Evolutionary conservation across 805 yeast genomes (phyloP), one percentile per base, ranked within the genome.

Genomic region (Saturnispora hagleri): DNA sequence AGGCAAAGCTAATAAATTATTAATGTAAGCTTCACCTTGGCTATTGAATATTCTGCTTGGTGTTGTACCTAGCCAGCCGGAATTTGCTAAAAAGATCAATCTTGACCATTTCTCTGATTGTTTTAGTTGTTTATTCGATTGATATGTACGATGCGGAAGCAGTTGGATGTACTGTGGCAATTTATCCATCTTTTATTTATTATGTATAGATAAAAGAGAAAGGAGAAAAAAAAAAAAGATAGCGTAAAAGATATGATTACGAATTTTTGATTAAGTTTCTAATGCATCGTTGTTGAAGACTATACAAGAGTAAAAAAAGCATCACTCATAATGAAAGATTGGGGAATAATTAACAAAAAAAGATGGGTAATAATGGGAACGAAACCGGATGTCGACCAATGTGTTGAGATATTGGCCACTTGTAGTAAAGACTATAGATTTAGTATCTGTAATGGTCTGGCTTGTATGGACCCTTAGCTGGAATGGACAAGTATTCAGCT

Each of bases 361-460:
- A 26, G 34, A 31, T 31, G 34, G 17, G 34, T 38, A 34, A 31
- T 33, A 45, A 27, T 40, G 26, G 41, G 17, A 41, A 41, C 31
- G 31, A 41, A 41, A 24, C 31, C 31, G 44, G 44, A 17, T 36
- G 22, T 41, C 24, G 31, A 17, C 45, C 38, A 49, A 40, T 49
- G 44, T 49, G 51, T 49, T 49, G 51, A 49, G 51, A 49, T 34
- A 34, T 17, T 34, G 36, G 38, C 40, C 27, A 36, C 22, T 31
- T 33, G 12, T 42, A 47, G 36, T 7, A 44, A 26, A 18, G 35
- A 43, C 10, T 13, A 38, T 13, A 50, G 46, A 43, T 61, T 76
- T 88, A 91, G 79, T 91, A 91, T 80, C 97, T 87, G 95, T 91
- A 91, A 79, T 84, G 87, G 66, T 91, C 97, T 68, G 96, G 84